These are phyloP conservation scores for Colletotrichum tropicicola DNA, from an alignment of 2,329 filamentous ascomycete genomes.

Conservation along the genomic window DNA sequence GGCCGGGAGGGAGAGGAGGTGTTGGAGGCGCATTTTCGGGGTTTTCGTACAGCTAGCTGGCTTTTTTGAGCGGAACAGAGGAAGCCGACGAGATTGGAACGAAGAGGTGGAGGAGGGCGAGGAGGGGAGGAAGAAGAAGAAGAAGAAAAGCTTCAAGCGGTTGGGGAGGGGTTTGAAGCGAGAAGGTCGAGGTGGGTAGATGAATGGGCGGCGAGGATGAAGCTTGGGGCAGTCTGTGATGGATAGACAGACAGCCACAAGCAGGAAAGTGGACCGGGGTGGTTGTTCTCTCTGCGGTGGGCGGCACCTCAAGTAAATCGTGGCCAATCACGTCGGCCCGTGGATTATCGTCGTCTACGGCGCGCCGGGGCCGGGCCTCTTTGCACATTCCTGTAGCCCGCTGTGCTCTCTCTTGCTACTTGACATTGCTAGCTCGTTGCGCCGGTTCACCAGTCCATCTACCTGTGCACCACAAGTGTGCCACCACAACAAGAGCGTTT, in stretches of 20 bases:
- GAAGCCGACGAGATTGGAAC: neutral
- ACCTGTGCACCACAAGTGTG: too few relatives aligned
- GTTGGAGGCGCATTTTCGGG: slow-evolving; percentile 45
- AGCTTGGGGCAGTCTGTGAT: neutral
- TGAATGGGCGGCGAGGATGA: neutral
- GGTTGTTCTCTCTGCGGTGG: neutral
- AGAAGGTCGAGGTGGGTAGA: neutral
- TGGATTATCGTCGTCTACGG: slow-evolving; percentile 17
- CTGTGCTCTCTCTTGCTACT: neutral
- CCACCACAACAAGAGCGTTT: too few relatives aligned
- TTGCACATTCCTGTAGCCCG: neutral
- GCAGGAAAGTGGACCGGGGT: neutral
- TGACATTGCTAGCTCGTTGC: neutral
- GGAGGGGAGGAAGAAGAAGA: neutral
- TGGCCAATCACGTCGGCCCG: slow-evolving; percentile 18
- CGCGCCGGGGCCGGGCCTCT: neutral
- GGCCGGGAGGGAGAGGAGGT: slow-evolving; percentile 45
- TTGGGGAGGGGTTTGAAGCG: neutral
- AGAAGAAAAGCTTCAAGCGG: neutral
- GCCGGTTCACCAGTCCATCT: neutral
- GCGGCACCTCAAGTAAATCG: neutral
- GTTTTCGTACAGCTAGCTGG: slow-evolving; percentile 12
- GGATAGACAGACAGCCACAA: too few relatives aligned
- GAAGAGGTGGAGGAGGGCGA: neutral
- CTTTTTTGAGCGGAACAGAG: slow-evolving; percentile 22